Conservation (phyloP, 2,329 filamentous ascomycete genomes). For the Coniella lustricola region DNA sequence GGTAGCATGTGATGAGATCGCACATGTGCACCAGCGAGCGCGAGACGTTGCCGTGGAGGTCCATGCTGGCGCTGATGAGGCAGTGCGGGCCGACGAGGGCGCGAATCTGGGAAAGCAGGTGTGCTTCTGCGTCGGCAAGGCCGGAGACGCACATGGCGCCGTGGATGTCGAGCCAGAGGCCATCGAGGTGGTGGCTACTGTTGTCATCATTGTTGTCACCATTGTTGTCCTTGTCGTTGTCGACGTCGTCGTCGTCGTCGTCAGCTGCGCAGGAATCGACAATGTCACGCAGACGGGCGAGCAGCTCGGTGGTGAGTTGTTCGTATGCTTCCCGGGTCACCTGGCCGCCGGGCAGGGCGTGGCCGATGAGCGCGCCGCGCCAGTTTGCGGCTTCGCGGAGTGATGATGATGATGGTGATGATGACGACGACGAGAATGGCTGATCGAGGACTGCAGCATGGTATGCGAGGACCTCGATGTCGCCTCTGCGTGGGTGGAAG, state of each 20-base stretch:
- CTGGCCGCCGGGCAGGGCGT: conserved; percentile 42
- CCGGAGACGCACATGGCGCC: conserved; percentile 48
- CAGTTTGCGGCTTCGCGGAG: conserved; percentile 38
- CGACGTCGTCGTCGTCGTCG: too few relatives aligned
- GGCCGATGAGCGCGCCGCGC: conserved; percentile 44
- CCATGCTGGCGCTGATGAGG: conserved; percentile 47
- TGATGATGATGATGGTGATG: conserved; percentile 25
- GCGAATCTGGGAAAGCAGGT: conserved; percentile 39
- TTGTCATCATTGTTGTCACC: conserved; percentile 29
- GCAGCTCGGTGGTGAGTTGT: conserved; percentile 33
- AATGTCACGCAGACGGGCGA: conserved; percentile 32
- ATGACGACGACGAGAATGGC: conserved; percentile 25
- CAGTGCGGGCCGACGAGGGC: conserved; percentile 36
- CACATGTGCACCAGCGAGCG: conserved; percentile 39
- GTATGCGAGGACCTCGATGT: conserved; percentile 37
- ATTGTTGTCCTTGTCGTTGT: too few relatives aligned
- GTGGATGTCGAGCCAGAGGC: conserved; percentile 50
- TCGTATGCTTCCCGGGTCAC: conserved; percentile 41
- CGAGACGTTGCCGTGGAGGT: conserved; percentile 49
- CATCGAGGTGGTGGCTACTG: conserved; percentile 28
- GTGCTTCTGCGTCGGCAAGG: conserved; percentile 39
- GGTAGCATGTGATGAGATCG: conserved; percentile 47
- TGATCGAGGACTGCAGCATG: conserved; percentile 32
- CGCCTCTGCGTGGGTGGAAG: conserved; percentile 41
- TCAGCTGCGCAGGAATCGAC: conserved; percentile 18